Percentiles rank a stretch among this genome's conserved stretches.
Conservation (phyloP, 768 basidiomycete species). For the Pleurotus eryngii region DNA sequence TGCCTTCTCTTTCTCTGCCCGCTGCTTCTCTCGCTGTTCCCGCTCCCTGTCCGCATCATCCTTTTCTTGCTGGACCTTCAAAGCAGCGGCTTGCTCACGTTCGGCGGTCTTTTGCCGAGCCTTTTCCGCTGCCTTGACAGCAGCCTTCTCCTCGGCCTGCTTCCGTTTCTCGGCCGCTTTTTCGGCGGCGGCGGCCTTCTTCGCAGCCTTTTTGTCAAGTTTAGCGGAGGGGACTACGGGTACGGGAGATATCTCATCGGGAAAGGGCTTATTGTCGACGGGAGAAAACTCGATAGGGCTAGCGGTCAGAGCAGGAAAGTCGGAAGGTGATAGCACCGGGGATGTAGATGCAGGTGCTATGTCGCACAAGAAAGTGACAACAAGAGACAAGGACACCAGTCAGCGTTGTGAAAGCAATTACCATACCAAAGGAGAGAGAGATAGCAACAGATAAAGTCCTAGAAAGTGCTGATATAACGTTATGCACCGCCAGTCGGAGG, state of each 20-base stretch:
- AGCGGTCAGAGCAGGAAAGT: conserved; percentile 71
- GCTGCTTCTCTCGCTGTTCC: conserved; percentile 34
- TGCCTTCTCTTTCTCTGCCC: conserved; percentile 28
- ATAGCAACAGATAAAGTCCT: conserved; percentile 20
- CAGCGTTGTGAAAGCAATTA: conserved; percentile 52
- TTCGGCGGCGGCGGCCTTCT: conserved; percentile 60
- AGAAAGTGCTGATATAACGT: conserved; percentile 10
- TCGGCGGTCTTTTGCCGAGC: conserved; percentile 55
- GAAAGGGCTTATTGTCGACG: conserved; percentile 26
- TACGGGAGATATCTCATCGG: conserved; percentile 25
- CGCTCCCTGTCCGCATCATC: conserved; percentile 33
- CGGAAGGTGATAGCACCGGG: conserved; percentile 54
- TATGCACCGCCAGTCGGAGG: conserved; percentile 21
- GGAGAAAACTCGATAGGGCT: conserved; percentile 17
- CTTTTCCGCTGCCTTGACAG: conserved; percentile 50
- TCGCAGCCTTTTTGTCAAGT: conserved; percentile 59
- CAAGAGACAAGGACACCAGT: conserved; percentile 35
- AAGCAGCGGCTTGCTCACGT: conserved; percentile 42
- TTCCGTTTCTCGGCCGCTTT: conserved; percentile 61
- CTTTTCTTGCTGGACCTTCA: conserved; percentile 37
- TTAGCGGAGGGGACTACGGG: conserved; percentile 49
- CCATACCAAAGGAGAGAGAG: conserved; percentile 35
- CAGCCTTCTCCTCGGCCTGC: conserved; percentile 55
- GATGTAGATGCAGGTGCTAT: conserved; percentile 38
- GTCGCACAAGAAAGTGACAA: conserved; percentile 27